Evolutionary conservation across 345 rosid species (phyloP).

Genomic region (Conringia planisiliqua): DNA sequence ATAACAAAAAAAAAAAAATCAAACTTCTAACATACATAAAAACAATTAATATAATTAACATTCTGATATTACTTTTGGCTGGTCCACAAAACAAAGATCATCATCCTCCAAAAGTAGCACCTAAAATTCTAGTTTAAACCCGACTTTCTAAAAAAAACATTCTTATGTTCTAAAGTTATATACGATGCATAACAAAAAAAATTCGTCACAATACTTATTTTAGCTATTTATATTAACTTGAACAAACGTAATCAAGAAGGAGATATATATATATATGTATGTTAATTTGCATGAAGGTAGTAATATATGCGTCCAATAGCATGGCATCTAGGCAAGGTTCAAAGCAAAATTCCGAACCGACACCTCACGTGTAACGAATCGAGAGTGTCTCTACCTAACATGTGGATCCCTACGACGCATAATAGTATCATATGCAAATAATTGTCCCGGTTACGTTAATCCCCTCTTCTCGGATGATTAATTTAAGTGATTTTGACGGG

Average conservation of each 20-base stretch:
- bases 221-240: background rate
- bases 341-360: conserved; percentile 28
- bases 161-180: background rate
- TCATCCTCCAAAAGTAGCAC: background rate
- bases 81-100: background rate
- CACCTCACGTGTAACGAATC: conserved; percentile 34
- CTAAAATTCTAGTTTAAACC: background rate
- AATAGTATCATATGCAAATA: conserved; percentile 11
- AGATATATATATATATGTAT: background rate
- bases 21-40: background rate
- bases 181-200: background rate
- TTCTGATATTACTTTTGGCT: background rate
- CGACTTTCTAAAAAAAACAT: background rate
- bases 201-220: background rate
- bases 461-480: background rate
- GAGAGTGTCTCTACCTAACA: conserved; percentile 26
- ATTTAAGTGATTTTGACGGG: background rate
- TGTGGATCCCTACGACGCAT: conserved; percentile 30
- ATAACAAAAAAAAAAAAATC: background rate
- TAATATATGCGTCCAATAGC: background rate
- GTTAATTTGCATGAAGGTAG: background rate
- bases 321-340: conserved; percentile 7
- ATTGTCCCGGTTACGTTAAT: conserved; percentile 2
- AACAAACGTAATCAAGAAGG: background rate
- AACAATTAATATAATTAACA: too few relatives aligned